Conservation (phyloP, 331 rosid species). For the Acacia pycnantha region DNA sequence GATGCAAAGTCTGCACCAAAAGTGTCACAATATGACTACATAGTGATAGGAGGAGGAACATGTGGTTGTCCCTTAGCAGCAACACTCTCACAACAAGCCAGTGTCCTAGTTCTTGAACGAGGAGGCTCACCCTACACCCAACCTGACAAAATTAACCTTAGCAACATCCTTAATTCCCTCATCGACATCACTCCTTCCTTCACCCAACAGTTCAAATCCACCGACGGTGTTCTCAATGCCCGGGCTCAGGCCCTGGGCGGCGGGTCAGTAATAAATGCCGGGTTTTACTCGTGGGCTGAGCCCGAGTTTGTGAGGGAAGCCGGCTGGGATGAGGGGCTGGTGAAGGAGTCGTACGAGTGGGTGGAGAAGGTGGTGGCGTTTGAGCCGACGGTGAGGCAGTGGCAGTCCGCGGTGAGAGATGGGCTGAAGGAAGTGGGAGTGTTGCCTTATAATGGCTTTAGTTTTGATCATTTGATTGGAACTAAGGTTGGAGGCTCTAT, state of each 20-base stretch:
- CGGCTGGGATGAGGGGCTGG: slow-evolving; percentile 53
- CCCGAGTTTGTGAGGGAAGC: slow-evolving; percentile 27
- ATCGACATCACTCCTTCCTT: slow-evolving; percentile 46
- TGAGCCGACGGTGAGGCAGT: slow-evolving; percentile 45
- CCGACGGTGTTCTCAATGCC: slow-evolving; percentile 57
- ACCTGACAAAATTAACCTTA: slow-evolving; percentile 40
- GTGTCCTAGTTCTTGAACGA: slow-evolving; percentile 61
- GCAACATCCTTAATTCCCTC: slow-evolving; percentile 30
- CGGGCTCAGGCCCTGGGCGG: slow-evolving; percentile 63
- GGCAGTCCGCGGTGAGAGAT: slow-evolving; percentile 66
- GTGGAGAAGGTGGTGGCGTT: slow-evolving; percentile 61
- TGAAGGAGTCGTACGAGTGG: slow-evolving; percentile 60
- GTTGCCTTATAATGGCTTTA: slow-evolving; percentile 61
- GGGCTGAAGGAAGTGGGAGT: slow-evolving; percentile 69
- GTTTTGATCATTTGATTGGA: slow-evolving; percentile 55
- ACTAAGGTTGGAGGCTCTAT: slow-evolving; percentile 75
- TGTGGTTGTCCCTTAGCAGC: slow-evolving; percentile 86
- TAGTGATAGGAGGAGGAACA: slow-evolving; percentile 79
- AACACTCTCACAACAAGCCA: slow-evolving; percentile 61
- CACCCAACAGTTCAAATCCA: slow-evolving; percentile 65
- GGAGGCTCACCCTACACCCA: slow-evolving; percentile 45
- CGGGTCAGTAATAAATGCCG: slow-evolving; percentile 70
- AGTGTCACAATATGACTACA: slow-evolving; percentile 49
- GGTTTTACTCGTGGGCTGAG: slow-evolving; percentile 63
- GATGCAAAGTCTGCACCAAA: slow-evolving; percentile 43